Evolutionary conservation across 1,284 basidiomycete genomes (phyloP), one percentile per base, ranked within the genome.

Genomic region (Puccinia horiana): DNA sequence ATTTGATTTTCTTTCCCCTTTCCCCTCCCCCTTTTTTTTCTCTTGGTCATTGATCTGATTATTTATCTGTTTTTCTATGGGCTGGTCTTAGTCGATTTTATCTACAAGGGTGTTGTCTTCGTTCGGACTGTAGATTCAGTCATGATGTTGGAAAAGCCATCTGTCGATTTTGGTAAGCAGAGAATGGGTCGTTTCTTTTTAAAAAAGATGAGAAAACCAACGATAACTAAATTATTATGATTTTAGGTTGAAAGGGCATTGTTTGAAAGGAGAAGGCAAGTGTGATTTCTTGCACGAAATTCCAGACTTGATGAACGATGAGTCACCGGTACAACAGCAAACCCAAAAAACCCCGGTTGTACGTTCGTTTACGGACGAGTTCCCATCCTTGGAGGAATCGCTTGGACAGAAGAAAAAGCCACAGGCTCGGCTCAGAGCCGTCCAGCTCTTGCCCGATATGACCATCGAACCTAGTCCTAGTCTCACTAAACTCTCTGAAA

Each of bases 61-160:
- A 42, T 74, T 74, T 9, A 4, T 14, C 3, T 23, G 23, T 1
- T 23, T 40, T 37, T 29, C 16, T 12, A 32, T 56, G 29, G n/a
- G n/a, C n/a, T n/a, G n/a, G n/a, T n/a, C n/a, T n/a, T 47, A 72
- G 78, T 73, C 65, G 69, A 20, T 81, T 72, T 73, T 81, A 81
- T 63, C 63, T 81, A 32, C 78, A 81, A 44, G 78, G 78, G 3
- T 81, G 65, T 58, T 81, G 78, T 73, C 56, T 81, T 40, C 73
- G 78, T 47, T 81, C 78, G 29, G 78, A 81, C 49, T 81, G 78
- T 47, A 81, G 63, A 63, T 81, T 81, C 42, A 81, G 78, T 73
- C 78, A 81, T 63, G 78, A 81, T 47, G 23, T 81, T 11, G 67
- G 78, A 12, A 81, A 81, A 81, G 78, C 69, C 14, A 73, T 81